Evolutionary conservation across 2,329 filamentous ascomycete species (phyloP).

Genomic region (Neobulgaria alba): DNA sequence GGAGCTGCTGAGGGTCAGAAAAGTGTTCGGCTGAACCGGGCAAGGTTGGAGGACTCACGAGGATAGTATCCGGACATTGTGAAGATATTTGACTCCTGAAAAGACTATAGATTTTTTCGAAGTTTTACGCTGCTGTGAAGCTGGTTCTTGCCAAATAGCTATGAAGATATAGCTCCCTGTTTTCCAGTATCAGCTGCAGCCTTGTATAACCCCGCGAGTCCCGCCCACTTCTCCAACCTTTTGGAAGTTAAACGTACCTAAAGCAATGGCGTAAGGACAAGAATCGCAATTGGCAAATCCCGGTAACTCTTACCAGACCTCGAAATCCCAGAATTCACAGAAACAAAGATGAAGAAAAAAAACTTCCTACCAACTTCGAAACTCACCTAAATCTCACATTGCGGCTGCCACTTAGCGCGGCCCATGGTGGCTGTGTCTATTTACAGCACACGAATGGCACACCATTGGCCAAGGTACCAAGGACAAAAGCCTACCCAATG

Average conservation of each 20-base stretch:
- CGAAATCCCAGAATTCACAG: too few relatives aligned
- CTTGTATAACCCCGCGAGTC: too few relatives aligned
- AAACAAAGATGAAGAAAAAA: slow-evolving; percentile 1
- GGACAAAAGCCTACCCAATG: slow-evolving; percentile 12
- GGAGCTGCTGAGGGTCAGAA: slow-evolving; percentile 18
- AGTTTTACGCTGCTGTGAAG: too few relatives aligned
- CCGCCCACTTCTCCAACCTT: too few relatives aligned
- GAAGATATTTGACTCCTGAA: slow-evolving; percentile 1
- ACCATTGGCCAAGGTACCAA: slow-evolving; percentile 7
- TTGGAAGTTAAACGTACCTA: too few relatives aligned
- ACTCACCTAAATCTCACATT: slow-evolving; percentile 3
- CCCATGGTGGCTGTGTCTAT: slow-evolving; percentile 21
- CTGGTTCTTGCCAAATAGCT: too few relatives aligned
- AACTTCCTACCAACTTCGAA: slow-evolving; percentile 4
- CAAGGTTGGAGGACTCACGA: slow-evolving; percentile 23
- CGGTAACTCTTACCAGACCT: too few relatives aligned
- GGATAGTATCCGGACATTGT: slow-evolving; percentile 28
- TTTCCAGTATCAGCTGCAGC: too few relatives aligned
- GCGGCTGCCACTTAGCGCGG: slow-evolving; percentile 10
- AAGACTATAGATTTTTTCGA: slow-evolving; percentile 6
- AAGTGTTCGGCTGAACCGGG: background rate
- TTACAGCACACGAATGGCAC: slow-evolving; percentile 12
- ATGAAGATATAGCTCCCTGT: too few relatives aligned
- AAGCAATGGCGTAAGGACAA: too few relatives aligned
- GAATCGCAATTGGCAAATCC: too few relatives aligned